A percentile compares a stretch with the other conserved stretches of the same genome.
Conservation (phyloP, 495 filamentous ascomycete genomes). For the Lophium mytilinum region DNA sequence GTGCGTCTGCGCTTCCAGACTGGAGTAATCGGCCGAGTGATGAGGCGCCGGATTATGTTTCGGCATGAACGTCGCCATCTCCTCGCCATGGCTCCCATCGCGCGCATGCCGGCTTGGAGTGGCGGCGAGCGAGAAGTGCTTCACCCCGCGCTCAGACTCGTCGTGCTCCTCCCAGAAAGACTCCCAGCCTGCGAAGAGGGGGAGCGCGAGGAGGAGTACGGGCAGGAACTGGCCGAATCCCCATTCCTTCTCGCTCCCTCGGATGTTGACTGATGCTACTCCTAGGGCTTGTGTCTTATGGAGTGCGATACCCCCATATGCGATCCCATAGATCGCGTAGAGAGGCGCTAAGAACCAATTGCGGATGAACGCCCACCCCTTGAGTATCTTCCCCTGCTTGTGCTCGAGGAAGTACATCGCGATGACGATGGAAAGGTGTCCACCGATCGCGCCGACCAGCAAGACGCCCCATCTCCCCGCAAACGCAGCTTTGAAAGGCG, state of each 20-base stretch:
- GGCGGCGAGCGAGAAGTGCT: not conserved
- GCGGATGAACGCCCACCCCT: slow-evolving; percentile 3
- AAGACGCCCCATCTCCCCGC: slow-evolving; percentile 15
- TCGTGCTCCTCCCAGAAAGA: slow-evolving; percentile 15
- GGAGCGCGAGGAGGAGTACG: slow-evolving; percentile 15
- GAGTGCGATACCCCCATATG: slow-evolving; percentile 5
- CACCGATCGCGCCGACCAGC: slow-evolving; percentile 17
- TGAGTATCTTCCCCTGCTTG: not conserved
- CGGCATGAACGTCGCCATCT: not conserved
- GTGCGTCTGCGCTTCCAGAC: not conserved
- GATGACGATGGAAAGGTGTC: slow-evolving; percentile 15
- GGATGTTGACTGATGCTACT: slow-evolving; percentile 6
- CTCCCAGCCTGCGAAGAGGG: slow-evolving; percentile 22
- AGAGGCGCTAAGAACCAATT: slow-evolving; percentile 19
- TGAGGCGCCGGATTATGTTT: not conserved
- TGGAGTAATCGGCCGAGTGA: not conserved
- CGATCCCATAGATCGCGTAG: slow-evolving; percentile 17
- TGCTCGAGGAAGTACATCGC: slow-evolving; percentile 19
- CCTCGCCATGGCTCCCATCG: not conserved
- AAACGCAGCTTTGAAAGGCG: slow-evolving; percentile 11
- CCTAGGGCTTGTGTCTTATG: slow-evolving; percentile 15
- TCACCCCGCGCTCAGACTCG: not conserved
- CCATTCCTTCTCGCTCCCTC: slow-evolving; percentile 16
- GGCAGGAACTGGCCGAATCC: slow-evolving; percentile 23
- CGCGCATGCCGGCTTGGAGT: not conserved